Evolutionary conservation across 2,329 filamentous ascomycete species (phyloP), one percentile per base, ranked within the genome.

Genomic region (Diaporthe sp.): DNA sequence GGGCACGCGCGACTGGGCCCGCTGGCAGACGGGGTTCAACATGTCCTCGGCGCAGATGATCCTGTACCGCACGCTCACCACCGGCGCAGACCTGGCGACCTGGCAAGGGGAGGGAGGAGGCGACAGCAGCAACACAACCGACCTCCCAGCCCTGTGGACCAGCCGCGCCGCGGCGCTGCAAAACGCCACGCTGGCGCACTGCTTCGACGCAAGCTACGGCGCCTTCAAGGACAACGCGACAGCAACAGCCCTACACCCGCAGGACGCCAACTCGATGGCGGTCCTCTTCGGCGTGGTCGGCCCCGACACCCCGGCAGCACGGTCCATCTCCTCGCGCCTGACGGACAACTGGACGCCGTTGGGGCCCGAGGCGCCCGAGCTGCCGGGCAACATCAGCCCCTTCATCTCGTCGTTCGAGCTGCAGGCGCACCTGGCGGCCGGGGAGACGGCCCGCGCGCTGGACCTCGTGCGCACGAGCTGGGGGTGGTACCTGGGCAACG

Each of bases 401-500:
- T 92, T 92, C 80, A 88, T 91, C 71, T 88, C 88, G 12, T 89
- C 87, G 19, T 88, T 92, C 78, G 91, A 93, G 79, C 85, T 92
- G 37, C 88, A 90, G 80, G 90, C 86, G 2, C 91, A 92, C 78
- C 83, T 92, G 7, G 81, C 84, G 0, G 86, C 86, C 0, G 84
- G 86, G 0, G 84, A 87, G 75, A 80, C 90, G 1, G 80, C 82
- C 10, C 87, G 90, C 49, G 90, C 90, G 0, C 82, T 93, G 0
- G 84, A 89, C 15, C 85, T 92, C 22, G 88, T 92, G 44, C 87
- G 90, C 8, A 83, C 83, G 12, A 86, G 85, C 67, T 92, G 91
- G 91, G 91, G 90, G 15, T 91, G 89, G 89, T 92, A 92, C 78
- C 82, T 91, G 22, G 84, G 87, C 75, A 87, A 91, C 75, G 85